Conservation (phyloP, 169 alveolate genomes). For the Perkinsus chesapeaki region DNA sequence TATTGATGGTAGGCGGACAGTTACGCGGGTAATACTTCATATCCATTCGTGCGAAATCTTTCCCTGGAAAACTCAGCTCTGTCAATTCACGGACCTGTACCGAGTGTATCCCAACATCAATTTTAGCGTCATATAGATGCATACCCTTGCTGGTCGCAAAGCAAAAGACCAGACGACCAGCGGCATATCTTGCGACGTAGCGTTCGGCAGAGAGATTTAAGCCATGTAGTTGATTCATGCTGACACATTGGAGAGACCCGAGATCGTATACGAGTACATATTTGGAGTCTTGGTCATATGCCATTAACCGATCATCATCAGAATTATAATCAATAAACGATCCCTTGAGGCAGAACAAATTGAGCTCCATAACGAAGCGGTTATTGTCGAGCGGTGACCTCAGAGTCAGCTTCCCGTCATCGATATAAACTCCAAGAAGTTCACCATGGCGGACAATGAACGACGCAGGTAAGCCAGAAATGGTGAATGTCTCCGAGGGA, state of each 20-base stretch:
- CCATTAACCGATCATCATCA: background rate
- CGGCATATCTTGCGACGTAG: background rate
- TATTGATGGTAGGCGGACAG: too few species aligned
- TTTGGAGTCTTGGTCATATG: background rate
- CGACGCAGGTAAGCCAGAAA: background rate
- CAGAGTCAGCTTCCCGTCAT: background rate
- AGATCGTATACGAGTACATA: background rate
- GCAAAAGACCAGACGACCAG: background rate
- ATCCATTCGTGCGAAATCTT: too few species aligned
- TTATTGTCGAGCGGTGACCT: background rate
- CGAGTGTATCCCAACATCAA: background rate
- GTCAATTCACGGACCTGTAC: background rate
- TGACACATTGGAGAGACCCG: background rate
- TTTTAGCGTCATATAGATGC: background rate
- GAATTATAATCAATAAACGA: background rate
- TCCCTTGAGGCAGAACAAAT: background rate
- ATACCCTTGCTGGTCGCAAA: background rate
- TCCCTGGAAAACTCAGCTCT: too few species aligned
- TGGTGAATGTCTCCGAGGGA: background rate
- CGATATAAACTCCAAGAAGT: background rate
- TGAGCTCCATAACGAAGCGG: background rate
- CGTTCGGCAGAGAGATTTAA: background rate
- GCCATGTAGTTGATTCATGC: background rate
- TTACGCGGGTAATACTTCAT: too few species aligned
- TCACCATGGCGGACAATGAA: background rate